phyloP scores from a whole-genome alignment of 2,329 filamentous ascomycete genomes.

The Dothideomycetidae sp. region DNA sequence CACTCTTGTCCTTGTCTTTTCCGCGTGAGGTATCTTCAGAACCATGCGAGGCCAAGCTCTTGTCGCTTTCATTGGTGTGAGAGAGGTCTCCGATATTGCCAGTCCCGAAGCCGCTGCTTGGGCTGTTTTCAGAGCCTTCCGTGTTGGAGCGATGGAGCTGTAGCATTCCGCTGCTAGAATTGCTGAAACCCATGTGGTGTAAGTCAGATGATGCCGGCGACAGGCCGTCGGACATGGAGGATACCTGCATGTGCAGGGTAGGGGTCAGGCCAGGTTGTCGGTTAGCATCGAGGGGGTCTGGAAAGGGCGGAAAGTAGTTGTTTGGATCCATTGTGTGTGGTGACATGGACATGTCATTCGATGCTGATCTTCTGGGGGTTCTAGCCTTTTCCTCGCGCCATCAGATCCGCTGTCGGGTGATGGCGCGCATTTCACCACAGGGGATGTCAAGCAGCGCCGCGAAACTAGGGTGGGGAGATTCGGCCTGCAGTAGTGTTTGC shows the following conservation, averaged over 20 bases:
- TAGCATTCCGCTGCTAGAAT: constrained; percentile 15
- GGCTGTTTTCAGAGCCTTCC: constrained; percentile 20
- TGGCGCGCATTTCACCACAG: neutral
- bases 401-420: neutral
- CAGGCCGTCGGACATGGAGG: constrained; percentile 15
- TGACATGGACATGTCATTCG: neutral
- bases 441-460: neutral
- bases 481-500: neutral
- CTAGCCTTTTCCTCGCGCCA: neutral
- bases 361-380: neutral
- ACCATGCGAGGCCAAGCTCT: neutral
- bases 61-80: neutral
- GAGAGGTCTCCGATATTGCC: neutral
- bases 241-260: constrained; percentile 11
- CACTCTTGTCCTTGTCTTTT: constrained; percentile 13
- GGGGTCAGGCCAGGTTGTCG: constrained; percentile 1
- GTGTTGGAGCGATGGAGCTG: constrained; percentile 17
- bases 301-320: constrained; percentile 1
- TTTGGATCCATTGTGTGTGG: neutral
- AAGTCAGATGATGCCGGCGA: constrained; percentile 21
- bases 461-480: too few relatives aligned
- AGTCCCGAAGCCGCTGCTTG: constrained; percentile 10
- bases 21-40: constrained; percentile 2
- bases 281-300: neutral
- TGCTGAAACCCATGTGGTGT: constrained; percentile 20